Evolutionary conservation across 225 moss, liverwort and hornwort species (phyloP).

Genomic region (Takakia lepidozioides): DNA sequence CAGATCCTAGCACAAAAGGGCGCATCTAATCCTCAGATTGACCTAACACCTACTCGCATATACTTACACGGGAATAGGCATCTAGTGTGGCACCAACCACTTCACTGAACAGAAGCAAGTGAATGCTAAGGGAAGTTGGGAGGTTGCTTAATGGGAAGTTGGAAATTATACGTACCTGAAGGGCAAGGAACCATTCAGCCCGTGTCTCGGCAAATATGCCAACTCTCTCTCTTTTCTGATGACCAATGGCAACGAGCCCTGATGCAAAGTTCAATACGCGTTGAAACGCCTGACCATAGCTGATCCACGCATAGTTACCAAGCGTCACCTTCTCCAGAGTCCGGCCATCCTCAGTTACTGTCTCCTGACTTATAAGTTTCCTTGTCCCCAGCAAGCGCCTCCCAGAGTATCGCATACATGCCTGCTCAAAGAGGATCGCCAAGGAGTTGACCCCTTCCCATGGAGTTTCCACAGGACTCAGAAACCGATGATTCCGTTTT

Average conservation of each 20-base stretch:
- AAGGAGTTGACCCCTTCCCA: constrained; percentile 79
- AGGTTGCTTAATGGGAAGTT: no score
- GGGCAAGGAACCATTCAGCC: constrained; percentile 84
- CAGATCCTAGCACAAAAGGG: no score
- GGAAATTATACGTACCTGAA: constrained; percentile 49
- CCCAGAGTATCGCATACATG: constrained; percentile 34
- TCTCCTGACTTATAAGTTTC: constrained; percentile 32
- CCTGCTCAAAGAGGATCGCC: constrained; percentile 66
- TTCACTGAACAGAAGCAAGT: no score
- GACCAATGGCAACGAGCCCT: constrained; percentile 72
- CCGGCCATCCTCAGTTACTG: constrained; percentile 39
- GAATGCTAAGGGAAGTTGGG: no score
- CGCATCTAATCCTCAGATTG: no score
- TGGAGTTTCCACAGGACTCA: constrained; percentile 53
- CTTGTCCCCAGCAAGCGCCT: constrained; percentile 58
- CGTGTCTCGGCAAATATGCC: constrained; percentile 95
- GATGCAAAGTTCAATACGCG: constrained; percentile 59
- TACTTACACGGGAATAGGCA: no score
- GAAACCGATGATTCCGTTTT: constrained; percentile 53
- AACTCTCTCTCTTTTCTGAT: constrained; percentile 57
- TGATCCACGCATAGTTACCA: constrained; percentile 63
- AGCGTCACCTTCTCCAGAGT: constrained; percentile 74
- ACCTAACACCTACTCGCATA: no score
- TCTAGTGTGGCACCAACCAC: no score
- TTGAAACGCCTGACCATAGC: constrained; percentile 47